A percentile compares a stretch with the other conserved stretches of the same genome.
Conservation (phyloP, 73 alveolate species). For the Paramecium primaurelia region DNA sequence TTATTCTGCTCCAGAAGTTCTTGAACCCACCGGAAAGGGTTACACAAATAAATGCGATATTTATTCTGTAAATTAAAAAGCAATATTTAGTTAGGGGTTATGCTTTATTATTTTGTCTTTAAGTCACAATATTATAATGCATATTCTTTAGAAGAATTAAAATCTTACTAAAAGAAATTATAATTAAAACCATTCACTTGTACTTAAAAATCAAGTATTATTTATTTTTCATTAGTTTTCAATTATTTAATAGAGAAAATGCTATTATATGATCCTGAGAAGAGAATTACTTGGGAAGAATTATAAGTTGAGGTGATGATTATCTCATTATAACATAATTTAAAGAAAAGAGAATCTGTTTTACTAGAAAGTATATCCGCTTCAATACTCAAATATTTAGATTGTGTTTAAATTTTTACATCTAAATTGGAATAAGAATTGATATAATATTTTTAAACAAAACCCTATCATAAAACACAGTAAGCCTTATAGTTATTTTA, state of each 20-base stretch:
- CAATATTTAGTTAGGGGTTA: neutral
- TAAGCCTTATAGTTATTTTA: neutral
- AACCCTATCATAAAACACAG: neutral
- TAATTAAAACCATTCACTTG: neutral
- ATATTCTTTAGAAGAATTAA: neutral
- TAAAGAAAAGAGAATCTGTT: neutral
- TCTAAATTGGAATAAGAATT: neutral
- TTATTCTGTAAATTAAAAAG: neutral
- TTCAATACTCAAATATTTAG: neutral
- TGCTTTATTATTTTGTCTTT: neutral
- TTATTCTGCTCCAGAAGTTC: constrained; percentile 20
- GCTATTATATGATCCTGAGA: neutral
- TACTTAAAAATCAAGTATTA: neutral
- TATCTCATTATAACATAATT: neutral
- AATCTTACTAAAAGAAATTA: neutral
- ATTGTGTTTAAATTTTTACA: neutral
- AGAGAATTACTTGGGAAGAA: neutral
- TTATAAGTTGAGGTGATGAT: neutral
- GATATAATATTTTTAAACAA: neutral
- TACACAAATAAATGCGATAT: neutral
- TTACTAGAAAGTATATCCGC: neutral
- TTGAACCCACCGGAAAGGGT: neutral
- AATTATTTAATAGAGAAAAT: neutral
- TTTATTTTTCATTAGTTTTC: neutral
- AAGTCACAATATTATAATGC: neutral